Base-by-base conservation (phyloP, 129 eudicot genomes). In the Pulicaria dysenterica region DNA sequence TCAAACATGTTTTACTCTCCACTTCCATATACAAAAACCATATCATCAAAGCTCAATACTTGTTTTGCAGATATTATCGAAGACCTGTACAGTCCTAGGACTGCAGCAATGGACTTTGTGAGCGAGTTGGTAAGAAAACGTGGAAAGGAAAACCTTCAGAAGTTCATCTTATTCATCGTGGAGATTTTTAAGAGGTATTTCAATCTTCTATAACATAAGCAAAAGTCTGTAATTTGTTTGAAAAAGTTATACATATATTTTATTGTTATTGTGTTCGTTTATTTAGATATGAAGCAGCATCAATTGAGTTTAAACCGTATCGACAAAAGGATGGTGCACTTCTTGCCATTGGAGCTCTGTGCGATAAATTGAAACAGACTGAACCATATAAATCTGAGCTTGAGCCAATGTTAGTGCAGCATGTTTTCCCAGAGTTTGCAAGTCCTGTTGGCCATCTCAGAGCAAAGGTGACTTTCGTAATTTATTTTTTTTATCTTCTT, bases 81-180 rank as follows among this genome's bases (percentile, higher is more conserved):
- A 79, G 98, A 93, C 77, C 80, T 93, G 44, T 93, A 93, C 74
- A 93, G 98, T 82, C 98, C 98, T 38, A 84, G 96, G 82, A 93
- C 98, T 71, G 98, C 98, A 60, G 95, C 98, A 76, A 85, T 93
- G 98, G 98, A 93, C 85, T 93, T 93, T 75, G 96, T 93, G 56
- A 87, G 95, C 65, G 98, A 93, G 87, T 79, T 93, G 83, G 95
- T 93, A 17, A 85, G 98, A 77, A 93, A 90, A 77, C 96, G 96
- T 61, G 96, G 92, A 49, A 93, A 93, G 64, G 98, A 90, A 67
- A 93, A 93, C 77, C 95, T 93, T 69, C 96, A 93, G 12, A 93
- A 89, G 81, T 93, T 93, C 78, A 70, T 93, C 67, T 54, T 87
- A 10, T 93, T 79, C 76, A 83, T 93, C 68, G 98, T 93, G 39